These are phyloP conservation scores for Neurospora sp. DNA, from an alignment of 495 filamentous ascomycete species.

Conservation along the genomic window DNA sequence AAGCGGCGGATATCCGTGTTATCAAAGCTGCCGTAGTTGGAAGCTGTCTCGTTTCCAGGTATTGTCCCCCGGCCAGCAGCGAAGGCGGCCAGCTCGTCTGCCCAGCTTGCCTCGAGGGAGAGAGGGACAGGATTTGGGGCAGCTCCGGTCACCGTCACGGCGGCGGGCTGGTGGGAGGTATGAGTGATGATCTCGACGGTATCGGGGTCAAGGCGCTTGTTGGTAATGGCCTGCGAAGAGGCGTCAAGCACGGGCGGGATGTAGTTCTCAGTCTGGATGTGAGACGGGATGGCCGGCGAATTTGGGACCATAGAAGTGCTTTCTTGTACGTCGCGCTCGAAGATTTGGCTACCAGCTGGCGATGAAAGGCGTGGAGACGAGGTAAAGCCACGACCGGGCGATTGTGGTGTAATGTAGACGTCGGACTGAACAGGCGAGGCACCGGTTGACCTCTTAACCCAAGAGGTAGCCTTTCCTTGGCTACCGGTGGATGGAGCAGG, in stretches of 20 bases:
- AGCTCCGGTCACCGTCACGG: slow-evolving; percentile 46
- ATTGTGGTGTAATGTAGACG: slow-evolving; percentile 37
- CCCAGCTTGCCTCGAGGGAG: slow-evolving; percentile 31
- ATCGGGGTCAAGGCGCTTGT: slow-evolving; percentile 63
- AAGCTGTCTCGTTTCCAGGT: slow-evolving; percentile 42
- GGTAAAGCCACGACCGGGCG: slow-evolving; percentile 42
- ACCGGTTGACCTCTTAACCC: slow-evolving; percentile 13
- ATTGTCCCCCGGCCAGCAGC: slow-evolving; percentile 22
- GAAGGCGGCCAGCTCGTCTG: slow-evolving; percentile 46
- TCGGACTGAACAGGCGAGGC: slow-evolving; percentile 36
- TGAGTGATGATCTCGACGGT: slow-evolving; percentile 84
- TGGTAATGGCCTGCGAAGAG: slow-evolving; percentile 79
- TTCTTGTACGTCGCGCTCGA: slow-evolving; percentile 90
- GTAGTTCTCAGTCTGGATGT: slow-evolving; percentile 85
- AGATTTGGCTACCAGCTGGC: slow-evolving; percentile 72
- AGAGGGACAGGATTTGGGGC: slow-evolving; percentile 14
- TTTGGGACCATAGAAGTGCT: slow-evolving; percentile 48
- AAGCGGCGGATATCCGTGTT: slow-evolving; percentile 68
- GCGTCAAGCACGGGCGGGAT: slow-evolving; percentile 87
- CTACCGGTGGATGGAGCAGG: slow-evolving; percentile 13
- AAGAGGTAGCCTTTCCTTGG: slow-evolving; percentile 10
- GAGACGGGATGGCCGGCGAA: slow-evolving; percentile 69
- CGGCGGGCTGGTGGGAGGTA: slow-evolving; percentile 67
- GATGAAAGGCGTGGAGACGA: slow-evolving; percentile 53
- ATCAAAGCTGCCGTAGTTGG: slow-evolving; percentile 65